Base-by-base conservation (phyloP, 208 protist genomes). In the Leishmania martiniquensis region DNA sequence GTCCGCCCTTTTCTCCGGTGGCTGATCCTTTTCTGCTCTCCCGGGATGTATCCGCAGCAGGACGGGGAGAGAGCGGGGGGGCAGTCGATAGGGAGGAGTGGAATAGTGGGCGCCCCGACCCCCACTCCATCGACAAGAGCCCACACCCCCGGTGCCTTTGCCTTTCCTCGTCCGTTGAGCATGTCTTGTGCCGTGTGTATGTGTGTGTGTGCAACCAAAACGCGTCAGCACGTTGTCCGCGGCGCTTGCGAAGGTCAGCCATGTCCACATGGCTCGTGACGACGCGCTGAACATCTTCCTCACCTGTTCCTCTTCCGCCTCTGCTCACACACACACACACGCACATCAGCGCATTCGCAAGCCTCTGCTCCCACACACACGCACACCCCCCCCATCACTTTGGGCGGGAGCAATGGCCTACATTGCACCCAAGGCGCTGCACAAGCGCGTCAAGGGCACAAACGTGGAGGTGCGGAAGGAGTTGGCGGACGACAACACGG, bases 401-500 rank as follows among this genome's bases (percentile, higher is more conserved):
- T 13, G 39, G 63, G 63, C 25, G 63, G 32, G 63, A 68, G 39
- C 45, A 9, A 80, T 84, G 80, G 42, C 62, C 3, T 76, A 77
- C 70, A 34, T 73, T 15, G 67, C 51, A 13, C 75, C 72, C 37
- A 74, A 84, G 49, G 65, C 78, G 57, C 79, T 87, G 69, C 79
- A 87, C 60, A 95, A 95, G 77, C 68, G 73, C 69, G 80, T 96
- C 29, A 94, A 90, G 70, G 90, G 88, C 62, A 96, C 89, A 42
- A 96, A 96, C 81, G 91, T 96, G 42, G 77, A 90, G 52, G 86
- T 94, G 32, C 80, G 87, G 62, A 94, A 94, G 63, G 81, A 73
- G 65, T 72, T 77, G 59, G 65, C 71, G 20, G 85, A 91, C 72
- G 90, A 84, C 42, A 63, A 87, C 42, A 67, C 82, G 54, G 85